phyloP scores from a whole-genome alignment of 306 rosid species.

The Quercus robur region DNA sequence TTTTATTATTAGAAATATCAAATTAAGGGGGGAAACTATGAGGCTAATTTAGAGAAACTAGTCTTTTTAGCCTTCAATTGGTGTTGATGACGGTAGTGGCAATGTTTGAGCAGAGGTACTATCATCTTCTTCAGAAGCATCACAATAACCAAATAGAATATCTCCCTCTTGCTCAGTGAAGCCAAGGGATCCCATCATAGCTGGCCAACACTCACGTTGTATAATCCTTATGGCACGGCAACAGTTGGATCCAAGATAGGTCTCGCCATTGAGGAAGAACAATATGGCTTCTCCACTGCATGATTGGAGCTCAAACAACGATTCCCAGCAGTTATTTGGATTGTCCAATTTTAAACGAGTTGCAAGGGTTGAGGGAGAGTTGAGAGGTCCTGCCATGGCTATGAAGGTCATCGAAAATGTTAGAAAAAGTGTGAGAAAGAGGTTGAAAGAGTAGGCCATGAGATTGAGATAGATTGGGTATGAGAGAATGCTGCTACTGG shows the following conservation, averaged over 20 bases:
- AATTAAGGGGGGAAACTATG: neutral
- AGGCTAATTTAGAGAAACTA: neutral
- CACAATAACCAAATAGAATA: slow-evolving; percentile 51
- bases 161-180: slow-evolving; percentile 55
- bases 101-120: slow-evolving; percentile 10
- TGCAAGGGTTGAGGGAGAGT: no score
- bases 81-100: neutral
- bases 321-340: slow-evolving; percentile 54
- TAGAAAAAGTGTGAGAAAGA: no score
- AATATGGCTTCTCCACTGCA: slow-evolving; percentile 51
- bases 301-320: slow-evolving; percentile 52
- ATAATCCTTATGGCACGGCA: slow-evolving; percentile 50
- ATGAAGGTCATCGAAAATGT: no score
- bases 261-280: slow-evolving; percentile 60
- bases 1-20: neutral
- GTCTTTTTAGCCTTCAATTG: neutral
- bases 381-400: no score
- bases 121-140: neutral
- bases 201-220: slow-evolving; percentile 68
- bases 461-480: no score
- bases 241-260: slow-evolving; percentile 47
- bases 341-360: slow-evolving; percentile 43
- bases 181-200: slow-evolving; percentile 52
- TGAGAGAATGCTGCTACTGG: no score
- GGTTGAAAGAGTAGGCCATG: no score